phyloP scores from a whole-genome alignment of 2,329 filamentous ascomycete species.

The Ophiocordyceps camponoti-rufipedis region DNA sequence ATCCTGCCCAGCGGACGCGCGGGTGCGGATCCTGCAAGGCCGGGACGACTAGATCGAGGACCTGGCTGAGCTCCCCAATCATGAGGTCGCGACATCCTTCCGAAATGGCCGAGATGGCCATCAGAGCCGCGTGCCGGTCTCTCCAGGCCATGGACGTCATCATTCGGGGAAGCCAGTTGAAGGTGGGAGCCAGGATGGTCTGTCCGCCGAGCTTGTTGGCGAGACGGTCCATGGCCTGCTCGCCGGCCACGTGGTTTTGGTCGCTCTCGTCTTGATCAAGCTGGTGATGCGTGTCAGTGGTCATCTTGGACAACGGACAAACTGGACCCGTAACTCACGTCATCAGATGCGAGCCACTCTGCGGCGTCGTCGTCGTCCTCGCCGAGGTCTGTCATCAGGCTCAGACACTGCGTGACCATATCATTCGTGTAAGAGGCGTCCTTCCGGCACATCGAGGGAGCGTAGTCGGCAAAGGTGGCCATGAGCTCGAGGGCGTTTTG shows the following conservation, averaged over 20 bases:
- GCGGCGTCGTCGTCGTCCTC: conserved; percentile 84
- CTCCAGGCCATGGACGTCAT: conserved; percentile 90
- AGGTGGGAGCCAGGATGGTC: conserved; percentile 81
- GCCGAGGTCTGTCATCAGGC: conserved; percentile 93
- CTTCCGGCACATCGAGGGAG: conserved; percentile 86
- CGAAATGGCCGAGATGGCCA: conserved; percentile 97
- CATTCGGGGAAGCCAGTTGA: conserved; percentile 95
- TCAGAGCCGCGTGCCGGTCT: conserved; percentile 87
- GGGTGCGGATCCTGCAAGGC: conserved; percentile 79
- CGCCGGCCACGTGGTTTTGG: conserved; percentile 89
- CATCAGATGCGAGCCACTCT: conserved; percentile 86
- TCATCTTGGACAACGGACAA: too few relatives aligned
- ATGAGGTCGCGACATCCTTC: conserved; percentile 93
- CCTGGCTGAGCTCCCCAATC: conserved; percentile 85
- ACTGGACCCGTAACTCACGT: conserved; percentile 36
- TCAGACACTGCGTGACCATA: conserved; percentile 97
- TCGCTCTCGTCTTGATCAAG: conserved; percentile 93
- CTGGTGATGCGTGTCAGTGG: conserved; percentile 22
- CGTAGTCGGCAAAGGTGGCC: conserved; percentile 93
- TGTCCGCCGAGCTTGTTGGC: conserved; percentile 95
- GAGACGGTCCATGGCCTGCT: conserved; percentile 94
- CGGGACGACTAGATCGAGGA: conserved; percentile 86
- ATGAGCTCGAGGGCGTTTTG: conserved; percentile 95
- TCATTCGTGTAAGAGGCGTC: conserved; percentile 81
- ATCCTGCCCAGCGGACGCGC: conserved; percentile 90